These are phyloP conservation scores for Botrytis fabae DNA, from an alignment of 2,329 filamentous ascomycete genomes.

Conservation along the genomic window DNA sequence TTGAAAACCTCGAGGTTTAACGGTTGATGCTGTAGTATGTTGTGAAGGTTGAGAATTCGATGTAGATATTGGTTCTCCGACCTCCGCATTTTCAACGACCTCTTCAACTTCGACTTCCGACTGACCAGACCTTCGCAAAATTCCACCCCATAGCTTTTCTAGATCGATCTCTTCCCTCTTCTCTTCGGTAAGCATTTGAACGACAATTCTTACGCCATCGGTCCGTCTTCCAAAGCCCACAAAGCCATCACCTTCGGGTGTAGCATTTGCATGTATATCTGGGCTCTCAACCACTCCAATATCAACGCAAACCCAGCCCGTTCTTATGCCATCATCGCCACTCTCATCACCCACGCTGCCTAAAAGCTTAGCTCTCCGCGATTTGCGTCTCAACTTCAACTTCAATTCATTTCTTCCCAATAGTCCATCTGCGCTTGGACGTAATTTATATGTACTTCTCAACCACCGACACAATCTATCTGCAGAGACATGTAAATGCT, in stretches of 20 bases:
- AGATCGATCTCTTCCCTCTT: slow-evolving; percentile 67
- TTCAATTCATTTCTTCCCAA: slow-evolving; percentile 90
- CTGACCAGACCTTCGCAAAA: slow-evolving; percentile 32
- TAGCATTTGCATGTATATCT: slow-evolving; percentile 44
- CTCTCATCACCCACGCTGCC: slow-evolving; percentile 65
- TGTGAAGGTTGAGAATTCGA: neutral
- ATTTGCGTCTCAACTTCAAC: slow-evolving; percentile 77
- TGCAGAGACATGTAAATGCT: slow-evolving; percentile 87
- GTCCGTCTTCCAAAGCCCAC: slow-evolving; percentile 72
- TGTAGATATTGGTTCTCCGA: neutral
- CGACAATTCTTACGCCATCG: slow-evolving; percentile 61
- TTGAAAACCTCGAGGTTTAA: slow-evolving; percentile 18
- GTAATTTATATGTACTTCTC: slow-evolving; percentile 67
- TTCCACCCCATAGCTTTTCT: slow-evolving; percentile 58
- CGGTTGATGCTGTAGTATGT: neutral
- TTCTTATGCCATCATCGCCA: slow-evolving; percentile 82
- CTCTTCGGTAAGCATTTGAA: slow-evolving; percentile 71
- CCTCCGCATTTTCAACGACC: neutral
- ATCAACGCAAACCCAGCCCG: slow-evolving; percentile 96
- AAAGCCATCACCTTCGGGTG: slow-evolving; percentile 54
- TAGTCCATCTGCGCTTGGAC: slow-evolving; percentile 80
- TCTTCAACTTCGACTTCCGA: slow-evolving; percentile 20
- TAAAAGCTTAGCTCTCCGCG: slow-evolving; percentile 77
- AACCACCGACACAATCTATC: slow-evolving; percentile 89
- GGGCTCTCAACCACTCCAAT: slow-evolving; percentile 68